phyloP scores from a whole-genome alignment of 306 rosid genomes.

The Pterocarpus macrocarpus region DNA sequence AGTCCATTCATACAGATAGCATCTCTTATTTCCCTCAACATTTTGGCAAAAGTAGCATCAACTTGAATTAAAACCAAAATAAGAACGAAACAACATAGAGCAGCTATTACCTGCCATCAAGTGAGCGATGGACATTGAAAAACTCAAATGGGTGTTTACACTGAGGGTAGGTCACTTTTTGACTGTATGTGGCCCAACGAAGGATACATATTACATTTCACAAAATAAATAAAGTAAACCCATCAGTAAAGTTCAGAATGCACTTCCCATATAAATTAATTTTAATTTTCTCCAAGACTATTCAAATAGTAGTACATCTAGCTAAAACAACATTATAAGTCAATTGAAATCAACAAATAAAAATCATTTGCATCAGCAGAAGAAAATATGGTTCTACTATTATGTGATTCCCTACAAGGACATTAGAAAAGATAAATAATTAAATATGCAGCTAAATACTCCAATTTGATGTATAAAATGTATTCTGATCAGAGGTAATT shows the following conservation, averaged over 20 bases:
- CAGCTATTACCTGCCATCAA: constrained; percentile 84
- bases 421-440: too few species aligned
- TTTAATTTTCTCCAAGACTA: background rate
- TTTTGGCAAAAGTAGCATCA: background rate
- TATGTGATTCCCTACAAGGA: too few species aligned
- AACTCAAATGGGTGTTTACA: constrained; percentile 89
- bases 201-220: constrained; percentile 91
- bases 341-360: constrained; percentile 27
- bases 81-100: background rate
- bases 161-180: constrained; percentile 84
- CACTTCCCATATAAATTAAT: too few species aligned
- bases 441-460: too few species aligned
- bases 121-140: constrained; percentile 85
- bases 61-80: background rate
- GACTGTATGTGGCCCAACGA: constrained; percentile 83
- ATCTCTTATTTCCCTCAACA: constrained; percentile 12
- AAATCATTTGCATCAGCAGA: background rate
- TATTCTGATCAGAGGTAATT: too few species aligned
- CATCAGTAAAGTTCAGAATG: background rate
- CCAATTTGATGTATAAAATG: too few species aligned
- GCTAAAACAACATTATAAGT: background rate
- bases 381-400: background rate
- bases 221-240: constrained; percentile 4
- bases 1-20: constrained; percentile 10
- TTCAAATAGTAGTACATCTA: background rate